Evolutionary conservation across 345 rosid species (phyloP), one percentile per base, ranked within the genome.

Genomic region (Cardamine chenopodiifolia): DNA sequence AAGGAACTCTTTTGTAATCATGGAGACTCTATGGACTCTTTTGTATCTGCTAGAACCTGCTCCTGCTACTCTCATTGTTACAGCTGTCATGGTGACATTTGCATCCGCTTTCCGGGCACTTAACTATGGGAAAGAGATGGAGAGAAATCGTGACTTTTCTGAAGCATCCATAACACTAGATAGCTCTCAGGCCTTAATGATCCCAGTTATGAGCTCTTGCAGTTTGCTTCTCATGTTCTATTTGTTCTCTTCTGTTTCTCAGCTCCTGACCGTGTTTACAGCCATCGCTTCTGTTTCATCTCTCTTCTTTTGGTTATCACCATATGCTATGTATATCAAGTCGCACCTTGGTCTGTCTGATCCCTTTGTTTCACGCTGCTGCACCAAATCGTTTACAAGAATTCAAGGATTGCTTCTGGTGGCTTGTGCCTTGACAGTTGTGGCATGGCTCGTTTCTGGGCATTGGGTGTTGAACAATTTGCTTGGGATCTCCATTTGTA

Each of bases 181-280:
- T 70, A 85, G 82, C 72, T 95, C 97, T 8, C 99, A 92, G 56
- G 99, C 97, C 12, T 78, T 92, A 12, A 90, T 95, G 99, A 91
- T 95, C 79, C 99, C 99, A 7, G 56, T 92, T 22, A 86, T 95
- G 97, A 95, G 99, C 89, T 95, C 99, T 26, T 92, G 97, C 85
- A 92, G 97, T 74, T 84, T 95, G 89, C 97, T 92, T 65, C 64
- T 90, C 81, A 90, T 92, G 99, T 92, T 95, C 85, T 95, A 92
- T 81, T 70, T 95, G 72, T 95, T 95, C 78, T 90, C 96, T 60
- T 92, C 97, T 0, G 97, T 95, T 26, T 92, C 97, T 35, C 97
- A 91, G 65, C 81, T 92, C 59, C 93, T 95, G 37, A 87, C 99
- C 18, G 96, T 85, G 9, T 92, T 95, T 66, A 95, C 97, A 23